Percentiles rank a stretch among this genome's conserved stretches.
Evolutionary conservation across 1,284 basidiomycete species (phyloP).

Genomic region (Leccinum griseonigrum): DNA sequence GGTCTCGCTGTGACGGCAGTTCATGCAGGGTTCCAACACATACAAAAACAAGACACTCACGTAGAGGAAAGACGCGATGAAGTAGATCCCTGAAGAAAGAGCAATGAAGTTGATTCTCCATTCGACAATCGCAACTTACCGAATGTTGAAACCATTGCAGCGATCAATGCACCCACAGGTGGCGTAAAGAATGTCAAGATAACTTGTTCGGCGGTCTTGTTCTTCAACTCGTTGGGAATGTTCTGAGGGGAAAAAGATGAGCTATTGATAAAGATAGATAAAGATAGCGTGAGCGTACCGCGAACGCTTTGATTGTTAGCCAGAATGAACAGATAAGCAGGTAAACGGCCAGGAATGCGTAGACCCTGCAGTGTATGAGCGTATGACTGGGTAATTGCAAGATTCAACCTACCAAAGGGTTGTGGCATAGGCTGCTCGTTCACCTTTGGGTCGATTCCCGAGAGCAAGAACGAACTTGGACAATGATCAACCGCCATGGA

Average conservation of each 20-base stretch:
- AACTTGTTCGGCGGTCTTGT: slow-evolving; percentile 45
- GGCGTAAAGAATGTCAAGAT: slow-evolving; percentile 64
- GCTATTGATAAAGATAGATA: neutral
- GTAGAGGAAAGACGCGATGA: slow-evolving; percentile 86
- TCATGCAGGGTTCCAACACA: neutral
- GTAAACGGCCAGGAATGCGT: slow-evolving; percentile 76
- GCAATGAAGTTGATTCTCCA: neutral
- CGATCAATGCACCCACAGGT: slow-evolving; percentile 81
- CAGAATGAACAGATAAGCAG: slow-evolving; percentile 83
- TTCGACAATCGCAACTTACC: slow-evolving; percentile 41
- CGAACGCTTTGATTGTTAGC: slow-evolving; percentile 77
- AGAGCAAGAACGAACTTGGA: slow-evolving; percentile 87
- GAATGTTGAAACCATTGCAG: slow-evolving; percentile 86
- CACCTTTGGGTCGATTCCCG: slow-evolving; percentile 95
- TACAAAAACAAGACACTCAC: slow-evolving; percentile 45
- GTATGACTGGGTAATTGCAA: neutral
- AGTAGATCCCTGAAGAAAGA: slow-evolving; percentile 63
- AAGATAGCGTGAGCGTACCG: slow-evolving; percentile 40
- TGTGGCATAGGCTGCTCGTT: slow-evolving; percentile 76
- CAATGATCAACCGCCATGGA: slow-evolving; percentile 1
- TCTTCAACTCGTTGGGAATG: slow-evolving; percentile 52
- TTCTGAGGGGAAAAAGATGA: slow-evolving; percentile 37
- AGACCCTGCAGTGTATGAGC: slow-evolving; percentile 55
- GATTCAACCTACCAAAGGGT: slow-evolving; percentile 65
- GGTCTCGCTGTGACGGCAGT: slow-evolving; percentile 68